Base-by-base conservation (phyloP, 495 filamentous ascomycete genomes). In the Aspergillus panamensis region DNA sequence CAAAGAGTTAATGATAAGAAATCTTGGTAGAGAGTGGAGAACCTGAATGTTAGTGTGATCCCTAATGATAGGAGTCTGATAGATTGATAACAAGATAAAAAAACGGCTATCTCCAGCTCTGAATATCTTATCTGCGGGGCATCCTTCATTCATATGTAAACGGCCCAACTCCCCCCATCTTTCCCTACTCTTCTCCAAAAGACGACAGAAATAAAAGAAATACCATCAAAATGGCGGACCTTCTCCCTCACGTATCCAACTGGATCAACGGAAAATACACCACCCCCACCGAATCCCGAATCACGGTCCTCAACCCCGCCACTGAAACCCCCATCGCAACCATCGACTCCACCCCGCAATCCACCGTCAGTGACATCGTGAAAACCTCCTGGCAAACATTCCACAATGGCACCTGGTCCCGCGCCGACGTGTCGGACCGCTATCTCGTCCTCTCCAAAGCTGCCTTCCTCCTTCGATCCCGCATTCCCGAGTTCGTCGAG, bases 341-440 rank as follows among this genome's bases (percentile, higher is more conserved):
- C 40, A 79, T 78, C 64, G 74, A 83, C 58, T 68, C 80, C 1
- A 82, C 84, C 16, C 77, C 79, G 0, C 37, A 63, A 5, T 65
- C 73, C 19, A 79, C 82, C 42, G 73, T 85, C 21, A 65, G 77
- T 20, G 42, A 64, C 1, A 75, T 80, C 8, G 66, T 87, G 44
- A 33, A 59, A 6, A 61, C 70, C 40, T 81, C 81, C 25, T 75
- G 82, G 32, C n/a, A 51, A 4, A 71, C 69, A 31, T 87, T 82
- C 72, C 71, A 76, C 42, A 73, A 76, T 1, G 82, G 84, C 37
- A 33, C 74, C n/a, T 88, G 85, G 85, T 80, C 81, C 33, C 75
- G 74, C 5, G 77, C 80, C 7, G 75, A 81, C 48, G 73, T 75
- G 17, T 77, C 81, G 39, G 65, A 72, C 17, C 78, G 83, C 35